Conservation (phyloP, 768 basidiomycete species). For the Russula olivacea region DNA sequence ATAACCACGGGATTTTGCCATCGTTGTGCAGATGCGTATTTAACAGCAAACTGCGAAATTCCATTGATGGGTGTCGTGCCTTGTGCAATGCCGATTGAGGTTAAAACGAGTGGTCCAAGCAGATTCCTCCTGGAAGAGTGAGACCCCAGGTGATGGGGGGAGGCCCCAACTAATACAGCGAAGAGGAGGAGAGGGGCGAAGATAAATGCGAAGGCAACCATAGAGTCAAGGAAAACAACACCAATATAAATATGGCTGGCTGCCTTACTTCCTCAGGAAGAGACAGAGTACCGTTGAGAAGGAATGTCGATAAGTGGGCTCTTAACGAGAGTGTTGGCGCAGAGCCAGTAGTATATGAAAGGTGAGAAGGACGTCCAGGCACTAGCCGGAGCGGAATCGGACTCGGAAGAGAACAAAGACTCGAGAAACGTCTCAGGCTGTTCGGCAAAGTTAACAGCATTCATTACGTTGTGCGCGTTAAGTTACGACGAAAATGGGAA, state of each 20-base stretch:
- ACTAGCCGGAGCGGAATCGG: not conserved
- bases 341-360: not conserved
- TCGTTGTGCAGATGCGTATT: constrained; percentile 57
- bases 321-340: constrained; percentile 3
- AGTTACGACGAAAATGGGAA: not conserved
- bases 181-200: constrained; percentile 32
- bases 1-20: constrained; percentile 54
- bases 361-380: not conserved
- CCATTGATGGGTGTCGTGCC: constrained; percentile 47
- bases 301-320: not conserved
- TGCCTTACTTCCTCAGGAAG: not conserved
- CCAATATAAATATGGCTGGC: constrained; percentile 2
- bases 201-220: constrained; percentile 34
- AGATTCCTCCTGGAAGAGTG: constrained; percentile 39
- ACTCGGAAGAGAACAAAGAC: not conserved
- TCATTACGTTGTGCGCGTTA: not conserved
- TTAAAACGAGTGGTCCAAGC: constrained; percentile 34
- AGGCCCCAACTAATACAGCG: constrained; percentile 31
- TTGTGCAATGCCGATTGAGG: constrained; percentile 50
- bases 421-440: not conserved
- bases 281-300: not conserved
- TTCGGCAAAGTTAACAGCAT: not conserved
- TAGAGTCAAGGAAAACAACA: constrained; percentile 23
- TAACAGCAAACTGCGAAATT: constrained; percentile 54
- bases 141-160: constrained; percentile 32